Evolutionary conservation across 208 protist species (phyloP).

Genomic region (Balamuthia mandrillaris): DNA sequence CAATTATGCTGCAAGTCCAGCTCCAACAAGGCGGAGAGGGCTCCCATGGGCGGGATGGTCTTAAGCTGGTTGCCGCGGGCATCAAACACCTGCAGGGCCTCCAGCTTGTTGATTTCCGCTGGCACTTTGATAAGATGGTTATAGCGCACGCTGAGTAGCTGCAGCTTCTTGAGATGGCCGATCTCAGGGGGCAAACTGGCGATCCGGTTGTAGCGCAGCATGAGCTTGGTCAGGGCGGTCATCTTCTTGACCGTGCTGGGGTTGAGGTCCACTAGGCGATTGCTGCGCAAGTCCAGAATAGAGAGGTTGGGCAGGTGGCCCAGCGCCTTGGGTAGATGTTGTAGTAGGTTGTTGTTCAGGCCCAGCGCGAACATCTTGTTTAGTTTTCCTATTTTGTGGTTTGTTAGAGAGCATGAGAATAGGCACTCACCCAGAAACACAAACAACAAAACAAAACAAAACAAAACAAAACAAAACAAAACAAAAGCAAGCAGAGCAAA

Average conservation of each 20-base stretch:
- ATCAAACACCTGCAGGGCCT: not conserved
- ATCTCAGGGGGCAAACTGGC: not conserved
- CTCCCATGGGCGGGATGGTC: not conserved
- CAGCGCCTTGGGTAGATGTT: not conserved
- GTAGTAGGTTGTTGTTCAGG: not conserved
- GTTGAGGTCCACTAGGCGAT: not conserved
- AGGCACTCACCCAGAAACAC: not conserved
- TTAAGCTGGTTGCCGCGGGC: not conserved
- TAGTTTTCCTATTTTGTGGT: not conserved
- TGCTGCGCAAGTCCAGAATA: not conserved
- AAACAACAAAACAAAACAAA: not conserved
- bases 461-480: too few relatives aligned
- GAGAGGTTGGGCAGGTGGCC: not conserved
- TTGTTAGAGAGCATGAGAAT: not conserved
- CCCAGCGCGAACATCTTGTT: not conserved
- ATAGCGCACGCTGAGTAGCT: not conserved
- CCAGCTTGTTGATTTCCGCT: not conserved
- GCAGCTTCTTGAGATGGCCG: not conserved
- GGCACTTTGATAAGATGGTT: not conserved
- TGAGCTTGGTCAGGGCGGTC: not conserved
- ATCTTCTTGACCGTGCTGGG: not conserved
- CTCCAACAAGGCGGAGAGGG: not conserved
- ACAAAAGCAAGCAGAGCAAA: not conserved
- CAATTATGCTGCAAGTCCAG: not conserved
- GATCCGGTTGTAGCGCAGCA: constrained; percentile 3